phyloP scores from a whole-genome alignment of 179 eudicot species.

The Beta macrorhiza region DNA sequence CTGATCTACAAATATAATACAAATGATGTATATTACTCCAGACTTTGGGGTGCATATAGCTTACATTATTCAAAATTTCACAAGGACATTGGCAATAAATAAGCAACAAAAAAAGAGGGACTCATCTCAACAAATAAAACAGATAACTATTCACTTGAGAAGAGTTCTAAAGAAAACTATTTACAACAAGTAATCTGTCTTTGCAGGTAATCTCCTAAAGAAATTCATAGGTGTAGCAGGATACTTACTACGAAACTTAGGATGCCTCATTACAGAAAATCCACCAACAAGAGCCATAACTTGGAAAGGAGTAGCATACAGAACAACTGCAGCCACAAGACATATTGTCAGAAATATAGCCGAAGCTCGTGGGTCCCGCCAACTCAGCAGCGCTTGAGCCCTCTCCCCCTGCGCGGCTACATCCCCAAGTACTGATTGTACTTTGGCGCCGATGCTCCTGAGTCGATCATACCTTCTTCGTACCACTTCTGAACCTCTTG shows the following conservation, averaged over 20 bases:
- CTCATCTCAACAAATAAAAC: slow-evolving; percentile 1
- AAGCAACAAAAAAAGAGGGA: slow-evolving; percentile 5
- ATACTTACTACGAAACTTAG: slow-evolving; percentile 60
- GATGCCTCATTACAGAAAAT: slow-evolving; percentile 77
- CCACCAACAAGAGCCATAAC: slow-evolving; percentile 48
- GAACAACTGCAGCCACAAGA: slow-evolving; percentile 55
- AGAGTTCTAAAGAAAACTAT: background rate
- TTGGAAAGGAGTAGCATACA: slow-evolving; percentile 65
- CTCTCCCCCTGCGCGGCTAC: slow-evolving; percentile 86
- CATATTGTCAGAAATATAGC: slow-evolving; percentile 56
- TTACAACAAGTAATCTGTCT: slow-evolving; percentile 79
- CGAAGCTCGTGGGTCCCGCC: slow-evolving; percentile 92
- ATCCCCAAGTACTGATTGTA: slow-evolving; percentile 78
- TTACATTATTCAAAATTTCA: background rate
- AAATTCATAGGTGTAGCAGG: slow-evolving; percentile 68
- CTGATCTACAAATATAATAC: background rate
- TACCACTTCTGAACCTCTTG: slow-evolving; percentile 42
- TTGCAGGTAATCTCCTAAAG: slow-evolving; percentile 75
- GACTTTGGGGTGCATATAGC: background rate
- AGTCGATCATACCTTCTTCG: slow-evolving; percentile 76
- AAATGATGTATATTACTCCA: background rate
- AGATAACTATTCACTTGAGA: background rate
- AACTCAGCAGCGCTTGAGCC: slow-evolving; percentile 71
- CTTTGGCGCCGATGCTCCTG: slow-evolving; percentile 63
- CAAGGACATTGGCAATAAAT: background rate